Evolutionary conservation across 768 basidiomycete species (phyloP).

Genomic region (Megacollybia marginata): DNA sequence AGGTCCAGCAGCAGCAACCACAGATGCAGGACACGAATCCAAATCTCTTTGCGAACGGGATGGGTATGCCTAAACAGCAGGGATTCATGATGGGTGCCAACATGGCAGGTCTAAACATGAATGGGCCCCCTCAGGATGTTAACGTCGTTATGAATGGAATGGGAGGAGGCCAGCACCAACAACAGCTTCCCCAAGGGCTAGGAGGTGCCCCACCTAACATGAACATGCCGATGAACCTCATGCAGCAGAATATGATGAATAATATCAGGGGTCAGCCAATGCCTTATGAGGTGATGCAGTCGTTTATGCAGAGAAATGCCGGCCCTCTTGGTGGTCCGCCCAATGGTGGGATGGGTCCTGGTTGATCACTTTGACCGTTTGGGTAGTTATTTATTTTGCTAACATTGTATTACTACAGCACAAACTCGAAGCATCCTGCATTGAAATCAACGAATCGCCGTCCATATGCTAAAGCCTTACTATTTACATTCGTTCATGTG

Average conservation of each 20-base stretch:
- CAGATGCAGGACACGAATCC: background rate
- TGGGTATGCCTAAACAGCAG: background rate
- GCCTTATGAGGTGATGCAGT: conserved; percentile 36
- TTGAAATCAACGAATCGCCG: too few relatives aligned
- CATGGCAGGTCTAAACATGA: background rate
- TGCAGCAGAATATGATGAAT: background rate
- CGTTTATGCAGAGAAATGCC: conserved; percentile 34
- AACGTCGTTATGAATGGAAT: background rate
- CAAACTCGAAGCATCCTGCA: too few relatives aligned
- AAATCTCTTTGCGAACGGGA: background rate
- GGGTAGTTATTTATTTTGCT: too few relatives aligned
- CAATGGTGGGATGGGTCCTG: too few relatives aligned
- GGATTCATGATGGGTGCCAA: background rate
- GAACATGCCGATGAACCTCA: background rate
- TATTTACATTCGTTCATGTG: too few relatives aligned
- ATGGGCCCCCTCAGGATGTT: background rate
- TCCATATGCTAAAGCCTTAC: too few relatives aligned
- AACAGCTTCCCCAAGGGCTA: background rate
- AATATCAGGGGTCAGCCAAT: background rate
- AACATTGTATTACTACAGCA: too few relatives aligned
- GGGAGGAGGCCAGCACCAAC: background rate
- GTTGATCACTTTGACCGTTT: too few relatives aligned
- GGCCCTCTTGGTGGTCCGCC: conserved; percentile 1
- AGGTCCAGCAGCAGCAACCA: background rate
- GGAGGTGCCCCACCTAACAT: background rate